Evolutionary conservation across 208 protist genomes (phyloP).

Genomic region (Porcisia hertigi): DNA sequence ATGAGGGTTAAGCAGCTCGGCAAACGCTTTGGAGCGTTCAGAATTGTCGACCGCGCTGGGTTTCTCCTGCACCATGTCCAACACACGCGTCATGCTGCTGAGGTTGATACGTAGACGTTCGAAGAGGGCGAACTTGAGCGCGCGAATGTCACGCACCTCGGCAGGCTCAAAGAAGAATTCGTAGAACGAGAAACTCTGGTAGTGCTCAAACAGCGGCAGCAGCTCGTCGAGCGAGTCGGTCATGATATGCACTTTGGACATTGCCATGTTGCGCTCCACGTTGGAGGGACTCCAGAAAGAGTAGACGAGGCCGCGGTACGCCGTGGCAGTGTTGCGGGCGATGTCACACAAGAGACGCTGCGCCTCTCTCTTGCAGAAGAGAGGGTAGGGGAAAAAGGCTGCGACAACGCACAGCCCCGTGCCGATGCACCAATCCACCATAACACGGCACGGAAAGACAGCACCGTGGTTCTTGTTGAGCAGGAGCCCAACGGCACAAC

Average conservation of each 20-base stretch:
- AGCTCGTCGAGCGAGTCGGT: slow-evolving; percentile 64
- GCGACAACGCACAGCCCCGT: slow-evolving; percentile 68
- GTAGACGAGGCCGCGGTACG: slow-evolving; percentile 70
- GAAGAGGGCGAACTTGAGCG: slow-evolving; percentile 65
- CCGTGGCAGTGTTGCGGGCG: slow-evolving; percentile 61
- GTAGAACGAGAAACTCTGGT: slow-evolving; percentile 74
- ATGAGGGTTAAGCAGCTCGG: slow-evolving; percentile 55
- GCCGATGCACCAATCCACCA: slow-evolving; percentile 89
- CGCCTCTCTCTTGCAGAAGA: slow-evolving; percentile 76
- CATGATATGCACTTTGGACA: slow-evolving; percentile 81
- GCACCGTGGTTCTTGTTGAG: slow-evolving; percentile 28
- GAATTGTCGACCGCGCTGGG: slow-evolving; percentile 76
- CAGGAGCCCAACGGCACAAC: slow-evolving; percentile 73
- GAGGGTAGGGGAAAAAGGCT: slow-evolving; percentile 77
- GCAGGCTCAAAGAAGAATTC: slow-evolving; percentile 83
- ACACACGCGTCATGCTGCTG: slow-evolving; percentile 74
- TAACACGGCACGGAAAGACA: slow-evolving; percentile 72
- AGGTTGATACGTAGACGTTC: slow-evolving; percentile 76
- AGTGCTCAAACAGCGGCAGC: slow-evolving; percentile 57
- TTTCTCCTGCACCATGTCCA: slow-evolving; percentile 79
- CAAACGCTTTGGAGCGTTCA: slow-evolving; percentile 69
- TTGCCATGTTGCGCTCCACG: slow-evolving; percentile 84
- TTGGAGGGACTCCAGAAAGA: slow-evolving; percentile 88
- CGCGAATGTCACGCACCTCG: slow-evolving; percentile 65
- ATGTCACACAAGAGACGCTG: slow-evolving; percentile 51